A percentile compares a stretch with the other conserved stretches of the same genome.
phyloP scores from a whole-genome alignment of 768 basidiomycete genomes.

The Boletus vinaceobasis region DNA sequence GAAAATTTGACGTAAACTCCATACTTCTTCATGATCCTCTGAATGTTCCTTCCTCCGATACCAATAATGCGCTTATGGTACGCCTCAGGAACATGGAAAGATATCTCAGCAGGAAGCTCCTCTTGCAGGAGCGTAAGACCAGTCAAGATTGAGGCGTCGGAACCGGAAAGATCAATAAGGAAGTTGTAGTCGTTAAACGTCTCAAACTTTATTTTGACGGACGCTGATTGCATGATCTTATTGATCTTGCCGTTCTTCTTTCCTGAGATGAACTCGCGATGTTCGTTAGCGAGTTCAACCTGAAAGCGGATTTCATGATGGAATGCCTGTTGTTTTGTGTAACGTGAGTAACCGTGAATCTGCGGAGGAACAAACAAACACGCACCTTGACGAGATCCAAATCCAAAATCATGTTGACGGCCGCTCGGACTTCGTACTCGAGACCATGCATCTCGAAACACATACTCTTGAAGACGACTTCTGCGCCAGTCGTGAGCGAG shows the following conservation, averaged over 20 bases:
- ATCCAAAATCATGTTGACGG: constrained; percentile 83
- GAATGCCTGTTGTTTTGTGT: constrained; percentile 55
- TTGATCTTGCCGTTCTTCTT: constrained; percentile 99
- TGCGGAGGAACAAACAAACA: background rate
- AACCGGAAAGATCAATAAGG: constrained; percentile 86
- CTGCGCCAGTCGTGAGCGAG: constrained; percentile 82
- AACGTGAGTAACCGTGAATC: background rate
- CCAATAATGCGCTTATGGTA: constrained; percentile 99
- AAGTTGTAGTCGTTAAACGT: constrained; percentile 97
- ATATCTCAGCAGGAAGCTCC: constrained; percentile 97
- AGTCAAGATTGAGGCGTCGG: constrained; percentile 79
- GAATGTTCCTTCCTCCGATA: constrained; percentile 95
- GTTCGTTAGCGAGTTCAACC: constrained; percentile 95
- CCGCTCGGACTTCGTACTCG: constrained; percentile 85
- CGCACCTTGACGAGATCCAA: constrained; percentile 87
- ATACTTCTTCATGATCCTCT: constrained; percentile 99
- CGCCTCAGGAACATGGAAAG: constrained; percentile 96
- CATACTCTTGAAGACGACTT: constrained; percentile 95
- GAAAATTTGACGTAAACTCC: constrained; percentile 99
- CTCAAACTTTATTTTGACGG: constrained; percentile 98
- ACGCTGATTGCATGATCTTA: constrained; percentile 98
- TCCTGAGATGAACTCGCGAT: constrained; percentile 96
- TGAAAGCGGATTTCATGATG: constrained; percentile 98
- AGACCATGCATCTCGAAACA: constrained; percentile 96
- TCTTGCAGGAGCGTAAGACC: constrained; percentile 90